These are phyloP conservation scores for Trichoderma breve DNA, from an alignment of 2,329 filamentous ascomycete species.

Conservation along the genomic window DNA sequence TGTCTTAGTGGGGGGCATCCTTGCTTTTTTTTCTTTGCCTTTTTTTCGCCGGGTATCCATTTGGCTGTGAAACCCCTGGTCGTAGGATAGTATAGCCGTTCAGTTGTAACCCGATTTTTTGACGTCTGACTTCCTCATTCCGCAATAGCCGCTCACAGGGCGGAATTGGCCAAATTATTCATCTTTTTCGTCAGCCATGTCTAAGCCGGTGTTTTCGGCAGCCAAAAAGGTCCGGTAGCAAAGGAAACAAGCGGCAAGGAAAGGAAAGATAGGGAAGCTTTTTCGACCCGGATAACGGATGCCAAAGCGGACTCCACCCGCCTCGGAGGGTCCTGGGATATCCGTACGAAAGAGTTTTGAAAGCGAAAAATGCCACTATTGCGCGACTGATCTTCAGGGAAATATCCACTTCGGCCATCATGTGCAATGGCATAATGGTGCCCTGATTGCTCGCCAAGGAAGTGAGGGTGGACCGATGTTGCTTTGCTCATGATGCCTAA, in stretches of 20 bases:
- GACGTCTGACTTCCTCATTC: background rate
- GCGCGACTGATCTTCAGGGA: background rate
- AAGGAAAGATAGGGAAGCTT: background rate
- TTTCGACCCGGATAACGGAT: background rate
- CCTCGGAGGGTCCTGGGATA: background rate
- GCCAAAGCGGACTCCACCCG: background rate
- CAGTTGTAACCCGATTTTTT: background rate
- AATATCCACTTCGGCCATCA: background rate
- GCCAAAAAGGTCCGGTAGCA: background rate
- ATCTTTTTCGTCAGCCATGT: background rate
- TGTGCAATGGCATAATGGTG: background rate
- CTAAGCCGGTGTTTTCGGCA: background rate
- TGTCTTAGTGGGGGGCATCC: background rate
- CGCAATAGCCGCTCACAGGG: background rate
- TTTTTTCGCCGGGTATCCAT: background rate
- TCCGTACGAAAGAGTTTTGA: background rate
- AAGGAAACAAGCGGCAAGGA: background rate
- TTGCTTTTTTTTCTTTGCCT: background rate
- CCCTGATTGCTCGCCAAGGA: background rate
- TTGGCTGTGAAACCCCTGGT: background rate
- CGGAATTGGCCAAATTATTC: background rate
- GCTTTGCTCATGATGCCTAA: slow-evolving; percentile 15
- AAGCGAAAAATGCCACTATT: background rate
- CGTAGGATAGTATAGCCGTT: background rate
- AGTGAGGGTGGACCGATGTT: background rate